Percentiles rank a stretch among this genome's conserved stretches.
Conservation (phyloP, 1,284 basidiomycete genomes). For the Melampsora americana region DNA sequence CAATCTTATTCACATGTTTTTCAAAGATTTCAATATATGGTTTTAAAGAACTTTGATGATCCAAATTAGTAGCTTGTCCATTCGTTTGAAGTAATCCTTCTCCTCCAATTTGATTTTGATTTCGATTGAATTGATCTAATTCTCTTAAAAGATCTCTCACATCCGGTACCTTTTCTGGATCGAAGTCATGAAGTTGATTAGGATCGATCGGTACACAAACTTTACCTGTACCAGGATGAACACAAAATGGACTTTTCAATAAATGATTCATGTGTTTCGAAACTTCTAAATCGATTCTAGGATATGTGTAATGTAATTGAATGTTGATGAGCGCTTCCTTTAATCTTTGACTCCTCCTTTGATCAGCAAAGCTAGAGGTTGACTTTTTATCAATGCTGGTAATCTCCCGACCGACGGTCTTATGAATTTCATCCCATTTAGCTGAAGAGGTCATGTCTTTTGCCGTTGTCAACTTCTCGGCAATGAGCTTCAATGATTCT, state of each 20-base stretch:
- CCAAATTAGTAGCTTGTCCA: conserved; percentile 55
- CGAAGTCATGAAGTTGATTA: conserved; percentile 71
- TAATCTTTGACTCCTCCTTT: conserved; percentile 21
- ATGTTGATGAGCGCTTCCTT: conserved; percentile 62
- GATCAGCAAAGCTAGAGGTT: too few relatives aligned
- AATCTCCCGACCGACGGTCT: too few relatives aligned
- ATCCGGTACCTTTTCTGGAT: conserved; percentile 80
- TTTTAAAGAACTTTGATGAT: conserved; percentile 64
- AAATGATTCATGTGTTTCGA: conserved; percentile 96
- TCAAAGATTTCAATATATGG: conserved; percentile 89
- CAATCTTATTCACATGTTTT: conserved; percentile 61
- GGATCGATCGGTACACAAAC: conserved; percentile 93
- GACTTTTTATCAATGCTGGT: too few relatives aligned
- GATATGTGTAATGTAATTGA: conserved; percentile 90
- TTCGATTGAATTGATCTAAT: conserved; percentile 61
- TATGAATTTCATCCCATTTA: too few relatives aligned
- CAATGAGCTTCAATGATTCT: too few relatives aligned
- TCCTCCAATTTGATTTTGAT: conserved; percentile 45
- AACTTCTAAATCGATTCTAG: conserved; percentile 92
- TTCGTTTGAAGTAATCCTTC: conserved; percentile 46
- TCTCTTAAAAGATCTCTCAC: conserved; percentile 77
- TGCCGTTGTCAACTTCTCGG: too few relatives aligned
- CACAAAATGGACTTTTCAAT: conserved; percentile 93
- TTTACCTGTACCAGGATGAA: conserved; percentile 85
- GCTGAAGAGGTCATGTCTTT: too few relatives aligned